Evolutionary conservation across 2,329 filamentous ascomycete genomes (phyloP), one percentile per base, ranked within the genome.

Genomic region (Juglanconis oblonga): DNA sequence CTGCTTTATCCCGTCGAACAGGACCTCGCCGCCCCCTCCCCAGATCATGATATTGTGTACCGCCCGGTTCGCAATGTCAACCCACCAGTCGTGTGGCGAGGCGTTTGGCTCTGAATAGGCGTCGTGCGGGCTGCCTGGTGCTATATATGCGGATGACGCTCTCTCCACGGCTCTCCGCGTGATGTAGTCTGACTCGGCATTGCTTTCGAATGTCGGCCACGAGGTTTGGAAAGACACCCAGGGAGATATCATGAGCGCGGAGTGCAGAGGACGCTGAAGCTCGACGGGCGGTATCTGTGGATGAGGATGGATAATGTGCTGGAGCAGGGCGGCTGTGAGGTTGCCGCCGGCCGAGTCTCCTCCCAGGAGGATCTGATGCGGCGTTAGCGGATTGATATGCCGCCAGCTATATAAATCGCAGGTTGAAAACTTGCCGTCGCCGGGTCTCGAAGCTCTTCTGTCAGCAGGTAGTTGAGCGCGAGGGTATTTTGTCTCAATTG

Each of bases 291-390:
- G 56, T 1, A 35, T 49, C 29, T 53, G 31, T 0, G 67, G 61
- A 45, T 71, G 70, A 1, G 73, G 72, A n/a, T 71, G 69, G 3
- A 73, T 44, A 4, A 75, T 49, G 42, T 76, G 73, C 7, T 68
- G 60, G 8, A 75, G 59, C 7, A 76, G 51, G 56, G 72, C 70
- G 11, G 66, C 63, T 1, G 70, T 67, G 36, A 76, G 52, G 59
- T 76, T 74, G 0, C 70, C 74, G 9, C 74, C 74, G 0, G 73
- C 73, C 8, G 74, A 76, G 57, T 76, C 74, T 5, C 73, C 73
- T 1, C 74, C 74, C 10, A 76, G 55, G 47, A 74, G 61, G 13
- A 76, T 66, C 52, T 75, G 65, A 4, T 47, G 13, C 3, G 9
- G 1, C n/a, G 9, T 47, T 17, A 29, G 44, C 9, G 17, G 6